phyloP scores from a whole-genome alignment of 129 eudicot species.

The Centrapalus pauciflorus region DNA sequence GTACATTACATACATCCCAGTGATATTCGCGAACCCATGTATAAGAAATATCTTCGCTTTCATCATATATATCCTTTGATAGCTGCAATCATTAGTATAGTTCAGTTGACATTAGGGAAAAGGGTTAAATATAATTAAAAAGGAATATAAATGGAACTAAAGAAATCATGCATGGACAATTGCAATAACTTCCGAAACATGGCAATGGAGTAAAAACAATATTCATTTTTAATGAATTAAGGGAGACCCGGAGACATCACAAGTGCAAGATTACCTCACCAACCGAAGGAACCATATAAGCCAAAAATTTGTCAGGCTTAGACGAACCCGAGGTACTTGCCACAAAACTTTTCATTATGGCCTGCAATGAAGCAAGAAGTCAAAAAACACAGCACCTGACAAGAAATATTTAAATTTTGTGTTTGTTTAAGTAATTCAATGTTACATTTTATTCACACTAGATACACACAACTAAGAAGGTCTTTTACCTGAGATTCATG shows the following conservation, averaged over 20 bases:
- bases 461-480: too few relatives aligned
- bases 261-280: constrained; percentile 56
- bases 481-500: constrained; percentile 63
- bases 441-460: too few relatives aligned
- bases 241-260: too few relatives aligned
- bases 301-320: constrained; percentile 66
- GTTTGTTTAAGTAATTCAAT: too few relatives aligned
- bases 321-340: constrained; percentile 47
- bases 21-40: constrained; percentile 94
- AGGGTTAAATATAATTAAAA: background rate
- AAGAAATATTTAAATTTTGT: too few relatives aligned
- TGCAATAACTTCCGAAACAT: background rate
- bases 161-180: background rate
- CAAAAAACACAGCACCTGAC: background rate
- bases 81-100: constrained; percentile 42
- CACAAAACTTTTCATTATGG: constrained; percentile 72
- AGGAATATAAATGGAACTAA: background rate
- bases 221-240: too few relatives aligned
- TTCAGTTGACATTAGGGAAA: background rate
- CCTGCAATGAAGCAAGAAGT: constrained; percentile 42
- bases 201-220: too few relatives aligned
- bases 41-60: constrained; percentile 67
- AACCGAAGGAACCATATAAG: constrained; percentile 80
- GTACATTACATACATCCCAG: constrained; percentile 67
- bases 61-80: constrained; percentile 72